Percentiles rank a stretch among this genome's conserved stretches.
phyloP scores from a whole-genome alignment of 2,329 filamentous ascomycete genomes.

The Penicillium sclerotiorum region DNA sequence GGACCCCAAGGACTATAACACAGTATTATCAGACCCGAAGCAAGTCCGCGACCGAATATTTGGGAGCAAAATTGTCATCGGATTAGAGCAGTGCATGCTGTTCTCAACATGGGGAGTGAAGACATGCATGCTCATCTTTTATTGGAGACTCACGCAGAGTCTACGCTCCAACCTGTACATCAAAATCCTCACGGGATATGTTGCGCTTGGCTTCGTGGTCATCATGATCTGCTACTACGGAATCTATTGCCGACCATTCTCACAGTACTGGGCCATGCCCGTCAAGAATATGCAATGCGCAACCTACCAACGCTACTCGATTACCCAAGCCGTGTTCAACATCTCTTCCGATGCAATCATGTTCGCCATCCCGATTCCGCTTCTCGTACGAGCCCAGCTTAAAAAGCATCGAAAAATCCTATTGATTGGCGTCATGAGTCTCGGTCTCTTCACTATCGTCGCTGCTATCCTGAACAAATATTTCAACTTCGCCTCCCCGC shows the following conservation, averaged over 20 bases:
- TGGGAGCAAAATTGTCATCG: conserved; percentile 54
- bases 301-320: conserved; percentile 45
- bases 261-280: conserved; percentile 54
- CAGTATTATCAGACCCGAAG: conserved; percentile 36
- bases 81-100: conserved; percentile 54
- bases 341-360: conserved; percentile 45
- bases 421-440: conserved; percentile 38
- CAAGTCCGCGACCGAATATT: conserved; percentile 48
- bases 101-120: conserved; percentile 55
- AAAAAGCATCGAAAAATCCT: conserved; percentile 38
- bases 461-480: conserved; percentile 55
- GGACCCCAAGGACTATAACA: conserved; percentile 35
- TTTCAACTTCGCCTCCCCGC: conserved; percentile 43
- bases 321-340: conserved; percentile 50
- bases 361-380: conserved; percentile 42
- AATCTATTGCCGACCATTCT: conserved; percentile 54
- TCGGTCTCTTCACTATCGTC: conserved; percentile 46
- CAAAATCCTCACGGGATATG: conserved; percentile 46
- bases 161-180: conserved; percentile 41
- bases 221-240: conserved; percentile 54
- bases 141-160: conserved; percentile 49
- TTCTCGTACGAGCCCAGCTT: conserved; percentile 39
- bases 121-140: conserved; percentile 54
- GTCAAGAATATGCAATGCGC: conserved; percentile 43
- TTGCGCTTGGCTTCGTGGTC: conserved; percentile 47